These are phyloP conservation scores for Phragmites australis DNA, from an alignment of 176 grass and related monocot species.

Conservation along the genomic window DNA sequence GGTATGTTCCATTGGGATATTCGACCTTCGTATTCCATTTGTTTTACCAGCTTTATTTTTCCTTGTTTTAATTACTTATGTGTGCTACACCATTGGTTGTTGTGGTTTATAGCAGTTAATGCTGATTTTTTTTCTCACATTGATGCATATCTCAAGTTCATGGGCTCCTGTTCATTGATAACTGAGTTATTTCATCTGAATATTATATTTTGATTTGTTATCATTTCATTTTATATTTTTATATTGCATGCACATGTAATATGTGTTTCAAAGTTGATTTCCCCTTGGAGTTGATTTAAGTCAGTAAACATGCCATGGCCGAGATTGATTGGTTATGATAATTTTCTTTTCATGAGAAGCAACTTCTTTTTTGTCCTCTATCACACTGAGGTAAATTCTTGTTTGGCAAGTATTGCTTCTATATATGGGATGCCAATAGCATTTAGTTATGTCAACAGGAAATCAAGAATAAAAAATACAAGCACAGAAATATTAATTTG, in stretches of 20 bases:
- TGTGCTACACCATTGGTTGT: not conserved
- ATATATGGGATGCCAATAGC: not conserved
- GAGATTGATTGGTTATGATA: not conserved
- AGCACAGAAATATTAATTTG: not conserved
- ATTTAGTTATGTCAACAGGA: not conserved
- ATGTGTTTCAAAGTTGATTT: not conserved
- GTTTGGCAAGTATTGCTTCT: not conserved
- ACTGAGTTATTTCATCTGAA: not conserved
- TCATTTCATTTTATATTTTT: not conserved
- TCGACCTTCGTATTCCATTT: not conserved
- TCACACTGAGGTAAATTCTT: not conserved
- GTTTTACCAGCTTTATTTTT: not conserved
- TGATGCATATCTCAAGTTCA: not conserved
- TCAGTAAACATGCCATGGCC: not conserved
- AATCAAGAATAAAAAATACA: not conserved
- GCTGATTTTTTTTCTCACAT: too few species aligned
- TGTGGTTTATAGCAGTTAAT: not conserved
- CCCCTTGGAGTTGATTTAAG: too few species aligned
- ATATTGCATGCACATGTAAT: not conserved
- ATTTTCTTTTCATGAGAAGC: not conserved
- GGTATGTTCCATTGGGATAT: constrained; percentile 45
- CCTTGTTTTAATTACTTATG: not conserved
- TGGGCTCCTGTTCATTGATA: not conserved
- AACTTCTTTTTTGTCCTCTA: not conserved
- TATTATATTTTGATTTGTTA: constrained; percentile 12